Evolutionary conservation across 2,329 filamentous ascomycete species (phyloP).

Genomic region (Penicillium sp.): DNA sequence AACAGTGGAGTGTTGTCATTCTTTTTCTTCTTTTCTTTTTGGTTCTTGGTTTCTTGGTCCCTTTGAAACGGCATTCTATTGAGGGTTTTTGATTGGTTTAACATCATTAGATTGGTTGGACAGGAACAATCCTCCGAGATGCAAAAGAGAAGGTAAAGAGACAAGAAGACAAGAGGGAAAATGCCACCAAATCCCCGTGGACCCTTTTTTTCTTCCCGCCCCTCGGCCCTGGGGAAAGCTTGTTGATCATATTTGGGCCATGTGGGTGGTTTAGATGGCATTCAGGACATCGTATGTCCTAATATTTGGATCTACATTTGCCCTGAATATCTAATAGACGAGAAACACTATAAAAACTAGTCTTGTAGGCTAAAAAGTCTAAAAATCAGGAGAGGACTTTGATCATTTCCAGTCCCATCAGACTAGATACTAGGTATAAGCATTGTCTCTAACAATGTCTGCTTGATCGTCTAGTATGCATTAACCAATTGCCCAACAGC

Average conservation of each 20-base stretch:
- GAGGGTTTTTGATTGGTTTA: not conserved
- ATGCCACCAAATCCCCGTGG: not conserved
- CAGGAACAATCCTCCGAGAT: not conserved
- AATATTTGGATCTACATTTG: not conserved
- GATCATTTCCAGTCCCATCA: not conserved
- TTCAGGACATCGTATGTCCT: no score
- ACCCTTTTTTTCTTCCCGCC: not conserved
- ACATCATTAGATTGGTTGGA: not conserved
- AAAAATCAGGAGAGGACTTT: not conserved
- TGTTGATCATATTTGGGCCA: not conserved
- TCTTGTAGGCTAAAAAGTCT: not conserved
- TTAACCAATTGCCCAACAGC: not conserved
- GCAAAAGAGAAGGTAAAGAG: not conserved
- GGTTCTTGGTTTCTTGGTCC: not conserved
- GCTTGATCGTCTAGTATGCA: not conserved
- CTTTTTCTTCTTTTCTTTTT: no score
- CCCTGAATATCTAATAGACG: not conserved
- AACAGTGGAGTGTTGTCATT: no score
- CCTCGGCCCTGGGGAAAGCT: not conserved
- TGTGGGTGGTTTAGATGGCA: not conserved
- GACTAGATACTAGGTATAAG: not conserved
- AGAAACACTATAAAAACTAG: not conserved
- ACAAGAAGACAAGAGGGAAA: not conserved
- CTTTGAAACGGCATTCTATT: not conserved
- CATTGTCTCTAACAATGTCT: not conserved